A percentile compares a stretch with the other conserved stretches of the same genome.
These are phyloP conservation scores for Linnemannia hyalina DNA, from an alignment of 192 early-diverging fungal genomes.

Conservation along the genomic window DNA sequence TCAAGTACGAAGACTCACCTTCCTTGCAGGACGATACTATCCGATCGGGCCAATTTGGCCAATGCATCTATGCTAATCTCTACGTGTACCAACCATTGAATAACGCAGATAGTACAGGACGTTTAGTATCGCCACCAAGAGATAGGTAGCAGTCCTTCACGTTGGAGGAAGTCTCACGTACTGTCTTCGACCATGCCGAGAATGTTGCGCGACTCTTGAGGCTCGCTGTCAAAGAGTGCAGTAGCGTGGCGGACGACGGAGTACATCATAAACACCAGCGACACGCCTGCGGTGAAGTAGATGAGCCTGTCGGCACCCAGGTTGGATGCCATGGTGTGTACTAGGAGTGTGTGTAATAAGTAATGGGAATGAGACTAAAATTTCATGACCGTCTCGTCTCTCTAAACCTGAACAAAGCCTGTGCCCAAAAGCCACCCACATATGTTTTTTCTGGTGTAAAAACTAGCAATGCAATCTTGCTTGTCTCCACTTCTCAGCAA, in stretches of 20 bases:
- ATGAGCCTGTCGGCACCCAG: slow-evolving; percentile 47
- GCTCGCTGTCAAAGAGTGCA: slow-evolving; percentile 45
- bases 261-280: slow-evolving; percentile 56
- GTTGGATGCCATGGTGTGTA: slow-evolving; percentile 27
- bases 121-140: not conserved
- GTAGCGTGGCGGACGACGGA: slow-evolving; percentile 54
- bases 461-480: not conserved
- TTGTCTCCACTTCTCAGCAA: not conserved
- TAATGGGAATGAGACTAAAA: not conserved
- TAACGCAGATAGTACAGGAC: not conserved
- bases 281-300: slow-evolving; percentile 53
- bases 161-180: slow-evolving; percentile 10
- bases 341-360: not conserved
- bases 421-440: not conserved
- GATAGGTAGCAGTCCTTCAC: not conserved
- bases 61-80: slow-evolving; percentile 64
- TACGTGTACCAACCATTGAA: not conserved
- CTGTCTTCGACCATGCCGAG: slow-evolving; percentile 54
- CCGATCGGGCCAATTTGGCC: slow-evolving; percentile 60
- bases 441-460: not conserved
- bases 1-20: slow-evolving; percentile 54
- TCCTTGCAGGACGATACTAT: slow-evolving; percentile 62
- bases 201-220: slow-evolving; percentile 43
- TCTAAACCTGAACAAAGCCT: not conserved
- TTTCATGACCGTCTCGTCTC: not conserved